Evolutionary conservation across 306 rosid genomes (phyloP).

Genomic region (Sesbania bispinosa): DNA sequence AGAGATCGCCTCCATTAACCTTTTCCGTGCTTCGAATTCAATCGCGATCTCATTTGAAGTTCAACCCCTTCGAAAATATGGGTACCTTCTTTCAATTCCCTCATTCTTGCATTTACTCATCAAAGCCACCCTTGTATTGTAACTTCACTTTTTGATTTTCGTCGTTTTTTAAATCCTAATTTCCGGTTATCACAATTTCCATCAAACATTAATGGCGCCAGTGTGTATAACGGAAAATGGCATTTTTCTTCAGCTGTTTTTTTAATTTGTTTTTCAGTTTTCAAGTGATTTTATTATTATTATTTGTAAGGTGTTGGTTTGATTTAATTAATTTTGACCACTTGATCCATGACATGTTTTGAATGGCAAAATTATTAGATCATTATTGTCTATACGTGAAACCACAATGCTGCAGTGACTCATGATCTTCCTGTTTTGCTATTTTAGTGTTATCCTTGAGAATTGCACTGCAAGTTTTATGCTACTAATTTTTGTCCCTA

Average conservation of each 20-base stretch:
- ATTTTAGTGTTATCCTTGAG: background rate
- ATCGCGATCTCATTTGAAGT: slow-evolving; percentile 28
- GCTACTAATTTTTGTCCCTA: background rate
- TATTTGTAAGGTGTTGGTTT: slow-evolving; percentile 18
- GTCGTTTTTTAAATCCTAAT: background rate
- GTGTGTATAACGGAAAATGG: slow-evolving; percentile 1
- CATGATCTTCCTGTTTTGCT: background rate
- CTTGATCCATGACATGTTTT: slow-evolving; percentile 26
- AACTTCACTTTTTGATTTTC: slow-evolving; percentile 12
- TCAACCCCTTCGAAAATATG: slow-evolving; percentile 34
- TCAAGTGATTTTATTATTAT: slow-evolving; percentile 24
- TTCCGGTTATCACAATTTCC: background rate
- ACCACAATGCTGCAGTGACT: background rate
- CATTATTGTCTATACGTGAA: background rate
- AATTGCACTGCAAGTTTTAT: background rate
- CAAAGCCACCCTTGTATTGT: background rate
- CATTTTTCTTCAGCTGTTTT: slow-evolving; percentile 14
- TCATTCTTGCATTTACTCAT: slow-evolving; percentile 9
- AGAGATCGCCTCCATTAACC: slow-evolving; percentile 26
- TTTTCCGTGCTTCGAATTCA: background rate
- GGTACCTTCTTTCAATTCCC: slow-evolving; percentile 37
- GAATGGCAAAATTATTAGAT: slow-evolving; percentile 5
- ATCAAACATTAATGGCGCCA: background rate
- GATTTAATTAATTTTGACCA: slow-evolving; percentile 6
- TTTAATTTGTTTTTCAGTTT: slow-evolving; percentile 14